Conservation (phyloP, 345 rosid species). For the Euclidium syriacum region DNA sequence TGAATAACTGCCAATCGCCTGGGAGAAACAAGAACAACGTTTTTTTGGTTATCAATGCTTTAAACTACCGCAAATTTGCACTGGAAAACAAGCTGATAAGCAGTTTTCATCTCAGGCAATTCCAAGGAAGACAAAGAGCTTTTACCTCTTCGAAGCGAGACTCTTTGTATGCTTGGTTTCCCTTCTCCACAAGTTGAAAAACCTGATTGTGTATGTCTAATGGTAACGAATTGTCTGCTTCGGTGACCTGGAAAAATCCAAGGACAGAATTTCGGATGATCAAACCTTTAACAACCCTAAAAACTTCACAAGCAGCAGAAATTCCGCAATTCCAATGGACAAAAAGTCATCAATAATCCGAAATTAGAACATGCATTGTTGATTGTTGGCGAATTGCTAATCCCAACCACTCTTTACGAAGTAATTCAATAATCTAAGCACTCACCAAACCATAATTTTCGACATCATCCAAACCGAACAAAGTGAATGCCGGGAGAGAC, state of each 20-base stretch:
- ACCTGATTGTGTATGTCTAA: slow-evolving; percentile 54
- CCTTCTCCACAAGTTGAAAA: slow-evolving; percentile 57
- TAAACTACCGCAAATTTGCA: background rate
- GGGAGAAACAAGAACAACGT: slow-evolving; percentile 18
- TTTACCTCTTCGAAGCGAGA: slow-evolving; percentile 67
- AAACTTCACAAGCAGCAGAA: background rate
- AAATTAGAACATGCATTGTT: slow-evolving; percentile 14
- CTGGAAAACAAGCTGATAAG: background rate
- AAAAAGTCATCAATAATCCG: background rate
- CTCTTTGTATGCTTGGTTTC: slow-evolving; percentile 63
- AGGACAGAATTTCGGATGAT: background rate
- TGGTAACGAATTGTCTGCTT: slow-evolving; percentile 62
- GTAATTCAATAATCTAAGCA: background rate
- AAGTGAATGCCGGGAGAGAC: slow-evolving; percentile 34
- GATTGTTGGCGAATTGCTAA: background rate
- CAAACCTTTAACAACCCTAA: background rate
- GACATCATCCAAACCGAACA: slow-evolving; percentile 58
- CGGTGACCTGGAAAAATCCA: slow-evolving; percentile 48
- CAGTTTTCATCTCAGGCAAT: background rate
- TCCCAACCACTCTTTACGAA: background rate
- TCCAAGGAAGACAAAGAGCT: background rate
- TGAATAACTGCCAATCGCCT: slow-evolving; percentile 75
- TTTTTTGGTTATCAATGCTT: slow-evolving; percentile 5
- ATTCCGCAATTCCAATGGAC: background rate
- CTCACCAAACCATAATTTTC: slow-evolving; percentile 59